Conservation (phyloP, 768 basidiomycete genomes). For the Leccinum variicolor region DNA sequence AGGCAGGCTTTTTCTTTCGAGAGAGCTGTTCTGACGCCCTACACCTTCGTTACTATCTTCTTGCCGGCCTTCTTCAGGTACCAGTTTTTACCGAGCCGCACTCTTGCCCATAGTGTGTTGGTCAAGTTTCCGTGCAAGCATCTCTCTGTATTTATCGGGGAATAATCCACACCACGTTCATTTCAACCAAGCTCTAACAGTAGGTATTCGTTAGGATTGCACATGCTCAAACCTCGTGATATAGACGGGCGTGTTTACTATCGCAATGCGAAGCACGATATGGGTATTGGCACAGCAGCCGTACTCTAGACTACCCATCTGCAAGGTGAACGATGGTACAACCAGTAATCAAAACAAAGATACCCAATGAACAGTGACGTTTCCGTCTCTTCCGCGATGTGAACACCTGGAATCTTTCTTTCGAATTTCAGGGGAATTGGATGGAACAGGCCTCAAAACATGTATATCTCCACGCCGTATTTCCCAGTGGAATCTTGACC, state of each 20-base stretch:
- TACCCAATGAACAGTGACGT: background rate
- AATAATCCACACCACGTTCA: constrained; percentile 7
- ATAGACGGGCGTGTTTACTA: constrained; percentile 21
- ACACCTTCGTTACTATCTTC: constrained; percentile 35
- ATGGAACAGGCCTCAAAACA: no score
- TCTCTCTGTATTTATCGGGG: constrained; percentile 24
- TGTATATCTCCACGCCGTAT: constrained; percentile 10
- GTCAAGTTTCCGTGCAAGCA: constrained; percentile 38
- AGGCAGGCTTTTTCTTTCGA: constrained; percentile 11
- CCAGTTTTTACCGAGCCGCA: constrained; percentile 41
- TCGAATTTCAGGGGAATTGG: no score
- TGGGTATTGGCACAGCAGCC: constrained; percentile 18
- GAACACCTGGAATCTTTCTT: constrained; percentile 24
- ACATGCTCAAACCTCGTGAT: background rate
- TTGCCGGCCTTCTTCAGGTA: constrained; percentile 41
- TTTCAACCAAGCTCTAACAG: constrained; percentile 23
- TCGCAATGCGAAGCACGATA: constrained; percentile 25
- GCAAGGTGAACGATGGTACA: background rate
- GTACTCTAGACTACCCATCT: constrained; percentile 12
- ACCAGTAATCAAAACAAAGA: background rate
- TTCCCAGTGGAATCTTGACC: constrained; percentile 17
- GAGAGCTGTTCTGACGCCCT: constrained; percentile 13
- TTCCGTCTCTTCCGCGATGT: constrained; percentile 15
- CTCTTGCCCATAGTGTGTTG: constrained; percentile 49
- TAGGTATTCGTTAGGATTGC: constrained; percentile 5